Evolutionary conservation across 1,139 yeast species (phyloP), one percentile per base, ranked within the genome.

Genomic region (Debaryomycetaceae sp.): DNA sequence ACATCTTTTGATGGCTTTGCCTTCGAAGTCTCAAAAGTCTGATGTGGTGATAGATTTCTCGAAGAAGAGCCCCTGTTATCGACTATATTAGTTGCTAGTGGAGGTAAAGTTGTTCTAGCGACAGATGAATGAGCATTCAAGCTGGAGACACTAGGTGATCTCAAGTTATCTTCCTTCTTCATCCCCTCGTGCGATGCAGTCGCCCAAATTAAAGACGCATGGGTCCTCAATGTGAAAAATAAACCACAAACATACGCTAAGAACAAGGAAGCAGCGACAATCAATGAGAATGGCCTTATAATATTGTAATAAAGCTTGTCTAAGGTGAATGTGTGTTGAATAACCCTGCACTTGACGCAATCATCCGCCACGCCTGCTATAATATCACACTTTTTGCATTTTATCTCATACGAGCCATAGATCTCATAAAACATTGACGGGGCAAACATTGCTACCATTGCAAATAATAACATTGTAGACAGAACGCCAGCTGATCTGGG

Each of bases 401-500:
- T 75, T 40, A 91, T 77, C 56, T 86, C 91, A 60, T 90, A 89
- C 5, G 89, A 80, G 1, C 99, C 99, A 62, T 89, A 91, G 36
- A 93, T 85, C 60, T 89, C 95, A 61, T 89, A 88, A 55, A 95
- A 82, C 37, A 90, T 75, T 0, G 98, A 88, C 2, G 99, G 99
- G 0, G 96, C 89, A 69, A 93, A 85, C 82, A 93, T 91, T 1
- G 88, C 95, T 43, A 90, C 81, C 71, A 89, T 81, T 1, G 98
- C 96, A 70, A 85, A 93, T 43, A 93, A 72, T 44, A 93, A 72
- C 97, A 93, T 89, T 1, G 99, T 95, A 0, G 97, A 89, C 5
- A 96, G 87, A 1, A 93, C 99, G 48, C 99, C 97, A 0, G 99
- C 99, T 46, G 96, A 86, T 39, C 93, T 82, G 0, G 99, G 99